Percentiles rank a stretch among this genome's conserved stretches.
These are phyloP conservation scores for Eragrostis curvula DNA, from an alignment of 176 grass and related monocot genomes.

Conservation along the genomic window DNA sequence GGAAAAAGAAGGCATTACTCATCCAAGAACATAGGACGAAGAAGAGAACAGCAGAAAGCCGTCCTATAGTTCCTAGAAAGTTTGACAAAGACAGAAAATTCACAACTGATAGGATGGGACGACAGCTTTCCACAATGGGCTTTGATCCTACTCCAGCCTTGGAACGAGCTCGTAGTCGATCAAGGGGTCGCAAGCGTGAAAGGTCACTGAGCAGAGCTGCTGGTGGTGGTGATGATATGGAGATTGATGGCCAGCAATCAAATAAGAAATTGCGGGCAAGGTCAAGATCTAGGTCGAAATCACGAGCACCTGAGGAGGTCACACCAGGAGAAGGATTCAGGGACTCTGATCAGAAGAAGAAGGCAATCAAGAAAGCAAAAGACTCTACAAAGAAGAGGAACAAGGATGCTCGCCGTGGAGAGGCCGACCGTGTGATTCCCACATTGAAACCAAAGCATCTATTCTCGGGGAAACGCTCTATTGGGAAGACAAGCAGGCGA, in stretches of 20 bases:
- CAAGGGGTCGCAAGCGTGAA: conserved; percentile 66
- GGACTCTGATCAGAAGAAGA: conserved; percentile 64
- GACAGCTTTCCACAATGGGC: conserved; percentile 50
- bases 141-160: conserved; percentile 50
- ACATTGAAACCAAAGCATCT: conserved; percentile 92
- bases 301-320: conserved; percentile 53
- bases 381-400: conserved; percentile 61
- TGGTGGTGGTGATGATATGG: conserved; percentile 54
- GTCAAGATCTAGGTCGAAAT: conserved; percentile 57
- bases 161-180: conserved; percentile 21
- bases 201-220: conserved; percentile 60
- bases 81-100: conserved; percentile 45
- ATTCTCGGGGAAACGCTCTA: conserved; percentile 71
- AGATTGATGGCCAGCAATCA: conserved; percentile 58
- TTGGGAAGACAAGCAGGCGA: conserved; percentile 71
- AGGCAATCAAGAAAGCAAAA: conserved; percentile 61
- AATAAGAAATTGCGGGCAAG: conserved; percentile 50
- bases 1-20: conserved; percentile 59
- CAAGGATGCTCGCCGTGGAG: conserved; percentile 74
- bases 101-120: conserved; percentile 35
- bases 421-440: conserved; percentile 76
- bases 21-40: conserved; percentile 76
- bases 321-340: conserved; percentile 74
- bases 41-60: conserved; percentile 73
- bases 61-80: conserved; percentile 61